Evolutionary conservation across 305 asterid genomes (phyloP), one percentile per base, ranked within the genome.

Genomic region (Striga hermonthica): DNA sequence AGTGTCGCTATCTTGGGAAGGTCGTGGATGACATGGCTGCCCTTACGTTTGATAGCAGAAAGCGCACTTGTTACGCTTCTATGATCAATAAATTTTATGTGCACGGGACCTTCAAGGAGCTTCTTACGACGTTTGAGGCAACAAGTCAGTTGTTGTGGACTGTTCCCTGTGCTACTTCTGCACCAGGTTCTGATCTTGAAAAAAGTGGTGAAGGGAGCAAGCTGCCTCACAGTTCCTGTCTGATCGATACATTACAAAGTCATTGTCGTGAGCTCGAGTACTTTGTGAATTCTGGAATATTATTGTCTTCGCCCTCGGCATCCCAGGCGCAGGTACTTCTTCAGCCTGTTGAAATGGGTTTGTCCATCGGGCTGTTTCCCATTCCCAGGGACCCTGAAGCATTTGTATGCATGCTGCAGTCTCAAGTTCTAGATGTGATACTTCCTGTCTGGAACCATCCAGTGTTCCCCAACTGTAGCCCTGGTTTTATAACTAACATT

Each of bases 1-100:
- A 94, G 84, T 91, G 99, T 79, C 95, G 96, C 66, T 94, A 91
- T 85, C 97, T 94, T 16, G 99, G 99, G 64, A 94, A 88, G 81
- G 93, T 94, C 68, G 99, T 88, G 48, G 96, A 85, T 74, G 97
- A 87, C 75, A 94, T 94, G 96, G 63, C 70, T 35, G 87, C 85
- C 69, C 93, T 94, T 72, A 88, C 98, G 65, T 88, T 73, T 76
- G 99, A 94, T 80, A 77, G 79, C 62, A 84, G 97, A 78, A 86
- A 97, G 47, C 87, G 91, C 54, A 80, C 83, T 64, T 94, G 98
- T 78, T 87, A 84, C 76, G 77, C 91, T 50, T 78, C 81, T 37
- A 88, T 94, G 99, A 72, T 94, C 70, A 94, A 94, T 76, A 89
- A 94, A 74, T 94, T 94, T 77, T 94, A 94, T 54, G 96, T 86